phyloP scores from a whole-genome alignment of 2,329 filamentous ascomycete genomes.

The Hymenotorrendiella dingleyae region DNA sequence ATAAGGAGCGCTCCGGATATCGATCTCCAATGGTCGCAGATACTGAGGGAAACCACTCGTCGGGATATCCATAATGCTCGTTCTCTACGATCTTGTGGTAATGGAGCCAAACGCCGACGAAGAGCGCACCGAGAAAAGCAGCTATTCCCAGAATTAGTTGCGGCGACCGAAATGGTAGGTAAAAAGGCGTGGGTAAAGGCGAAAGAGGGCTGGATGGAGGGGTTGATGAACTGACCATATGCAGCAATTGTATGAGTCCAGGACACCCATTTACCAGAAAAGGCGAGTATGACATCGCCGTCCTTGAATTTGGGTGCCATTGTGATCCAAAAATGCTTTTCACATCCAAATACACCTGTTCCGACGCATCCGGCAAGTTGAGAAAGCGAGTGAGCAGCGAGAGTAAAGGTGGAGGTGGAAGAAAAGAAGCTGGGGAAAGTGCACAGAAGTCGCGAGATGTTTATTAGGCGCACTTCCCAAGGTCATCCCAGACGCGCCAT shows the following conservation, averaged over 20 bases:
- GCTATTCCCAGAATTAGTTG: slow-evolving; percentile 40
- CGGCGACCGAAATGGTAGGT: too few species aligned
- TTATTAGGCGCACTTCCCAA: too few species aligned
- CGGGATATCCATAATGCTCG: slow-evolving; percentile 87
- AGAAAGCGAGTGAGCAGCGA: too few species aligned
- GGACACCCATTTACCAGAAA: slow-evolving; percentile 87
- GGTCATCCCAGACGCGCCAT: too few species aligned
- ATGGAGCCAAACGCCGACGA: slow-evolving; percentile 76
- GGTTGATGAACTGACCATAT: slow-evolving; percentile 57
- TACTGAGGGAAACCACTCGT: slow-evolving; percentile 96
- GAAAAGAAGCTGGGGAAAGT: too few species aligned
- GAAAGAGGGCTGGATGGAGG: not conserved
- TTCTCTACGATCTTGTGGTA: slow-evolving; percentile 98
- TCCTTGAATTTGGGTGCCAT: slow-evolving; percentile 54
- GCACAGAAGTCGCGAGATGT: too few species aligned
- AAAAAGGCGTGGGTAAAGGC: slow-evolving; percentile 1
- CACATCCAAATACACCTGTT: slow-evolving; percentile 27
- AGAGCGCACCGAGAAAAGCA: slow-evolving; percentile 80
- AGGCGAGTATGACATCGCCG: slow-evolving; percentile 51
- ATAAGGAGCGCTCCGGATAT: slow-evolving; percentile 93
- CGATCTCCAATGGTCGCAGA: slow-evolving; percentile 96
- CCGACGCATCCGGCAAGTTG: slow-evolving; percentile 23
- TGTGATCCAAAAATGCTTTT: slow-evolving; percentile 15
- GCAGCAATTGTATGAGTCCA: slow-evolving; percentile 80
- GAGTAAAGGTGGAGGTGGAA: too few species aligned